Evolutionary conservation across 108 stramenopile genomes (phyloP).

Genomic region (Nitzschia sp.): DNA sequence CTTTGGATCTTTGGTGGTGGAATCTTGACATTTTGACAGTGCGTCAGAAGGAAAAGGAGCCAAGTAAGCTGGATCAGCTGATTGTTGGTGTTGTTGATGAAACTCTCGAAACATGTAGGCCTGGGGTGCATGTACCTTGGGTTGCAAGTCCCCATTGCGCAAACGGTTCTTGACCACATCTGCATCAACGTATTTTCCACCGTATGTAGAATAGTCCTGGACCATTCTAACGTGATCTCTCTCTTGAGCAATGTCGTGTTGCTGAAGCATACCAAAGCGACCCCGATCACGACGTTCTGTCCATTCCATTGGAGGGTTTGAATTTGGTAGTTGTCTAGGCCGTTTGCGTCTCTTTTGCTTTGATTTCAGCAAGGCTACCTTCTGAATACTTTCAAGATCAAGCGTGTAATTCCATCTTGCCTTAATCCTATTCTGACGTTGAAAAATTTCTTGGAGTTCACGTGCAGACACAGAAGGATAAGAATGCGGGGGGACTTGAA

Average conservation of each 20-base stretch:
- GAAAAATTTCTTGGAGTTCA: constrained; percentile 3
- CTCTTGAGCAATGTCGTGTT: not conserved
- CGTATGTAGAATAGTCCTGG: constrained; percentile 20
- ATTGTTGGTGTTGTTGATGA: constrained; percentile 11
- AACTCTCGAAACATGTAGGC: constrained; percentile 1
- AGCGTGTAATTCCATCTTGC: constrained; percentile 28
- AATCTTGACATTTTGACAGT: not conserved
- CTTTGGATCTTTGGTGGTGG: constrained; percentile 7
- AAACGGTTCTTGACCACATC: constrained; percentile 2
- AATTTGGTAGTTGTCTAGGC: not conserved
- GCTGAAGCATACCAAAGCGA: not conserved
- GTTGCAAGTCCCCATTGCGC: not conserved
- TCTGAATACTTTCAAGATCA: not conserved
- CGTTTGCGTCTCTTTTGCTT: not conserved
- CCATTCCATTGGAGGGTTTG: too few relatives aligned
- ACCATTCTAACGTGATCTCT: not conserved
- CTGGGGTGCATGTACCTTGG: not conserved
- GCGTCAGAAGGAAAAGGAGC: constrained; percentile 39
- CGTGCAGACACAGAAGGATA: not conserved
- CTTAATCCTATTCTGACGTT: constrained; percentile 20
- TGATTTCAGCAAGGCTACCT: not conserved
- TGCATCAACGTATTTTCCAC: constrained; percentile 13
- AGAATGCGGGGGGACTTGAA: constrained; percentile 9
- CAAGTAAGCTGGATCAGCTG: constrained; percentile 50
- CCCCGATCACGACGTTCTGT: not conserved